Conservation (phyloP, 2,329 filamentous ascomycete species). For the Fusarium multiceps region DNA sequence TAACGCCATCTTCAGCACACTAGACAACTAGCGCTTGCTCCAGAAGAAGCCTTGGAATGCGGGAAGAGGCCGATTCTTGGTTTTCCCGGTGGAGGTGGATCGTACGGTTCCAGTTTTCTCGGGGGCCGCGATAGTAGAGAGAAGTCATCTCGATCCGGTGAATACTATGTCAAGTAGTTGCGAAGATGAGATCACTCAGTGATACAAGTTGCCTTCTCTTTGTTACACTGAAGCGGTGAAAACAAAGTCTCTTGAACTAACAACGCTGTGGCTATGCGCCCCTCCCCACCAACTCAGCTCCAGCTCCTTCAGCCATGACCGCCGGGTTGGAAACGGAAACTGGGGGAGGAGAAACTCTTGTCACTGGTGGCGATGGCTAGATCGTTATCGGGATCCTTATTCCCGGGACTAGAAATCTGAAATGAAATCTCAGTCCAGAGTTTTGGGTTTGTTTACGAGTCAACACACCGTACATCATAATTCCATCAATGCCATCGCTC, state of each 20-base stretch:
- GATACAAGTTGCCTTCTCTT: background rate
- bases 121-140: constrained; percentile 29
- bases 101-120: constrained; percentile 29
- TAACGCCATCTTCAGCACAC: constrained; percentile 35
- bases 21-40: constrained; percentile 26
- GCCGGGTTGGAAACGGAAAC: background rate
- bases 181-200: background rate
- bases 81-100: constrained; percentile 24
- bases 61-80: constrained; percentile 35
- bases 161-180: background rate
- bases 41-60: constrained; percentile 38
- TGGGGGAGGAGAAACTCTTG: constrained; percentile 4
- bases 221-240: constrained; percentile 26
- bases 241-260: background rate
- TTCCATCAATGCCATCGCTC: background rate
- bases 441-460: background rate
- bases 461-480: background rate
- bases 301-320: background rate
- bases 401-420: constrained; percentile 1
- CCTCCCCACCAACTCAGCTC: constrained; percentile 11
- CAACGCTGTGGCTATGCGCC: constrained; percentile 23
- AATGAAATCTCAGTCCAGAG: background rate
- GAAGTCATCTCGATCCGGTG: background rate
- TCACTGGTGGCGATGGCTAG: constrained; percentile 16
- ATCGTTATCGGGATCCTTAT: constrained; percentile 9